phyloP scores from a whole-genome alignment of 2,329 filamentous ascomycete species.

The Xylariaceae sp. region DNA sequence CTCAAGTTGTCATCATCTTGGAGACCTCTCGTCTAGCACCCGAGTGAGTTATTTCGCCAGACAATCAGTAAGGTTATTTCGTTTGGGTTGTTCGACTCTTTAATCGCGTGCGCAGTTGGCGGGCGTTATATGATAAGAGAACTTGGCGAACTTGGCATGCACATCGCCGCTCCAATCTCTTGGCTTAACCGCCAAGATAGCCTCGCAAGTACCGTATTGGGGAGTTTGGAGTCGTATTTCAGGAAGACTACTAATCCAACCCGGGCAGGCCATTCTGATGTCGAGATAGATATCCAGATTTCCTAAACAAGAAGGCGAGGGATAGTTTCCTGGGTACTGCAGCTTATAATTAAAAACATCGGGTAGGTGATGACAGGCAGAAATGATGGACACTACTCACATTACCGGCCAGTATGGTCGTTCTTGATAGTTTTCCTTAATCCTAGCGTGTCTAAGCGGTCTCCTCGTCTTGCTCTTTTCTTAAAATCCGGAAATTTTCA shows the following conservation, averaged over 20 bases:
- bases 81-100: background rate
- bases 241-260: constrained; percentile 22
- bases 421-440: background rate
- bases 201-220: constrained; percentile 15
- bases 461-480: background rate
- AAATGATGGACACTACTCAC: background rate
- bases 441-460: background rate
- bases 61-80: background rate
- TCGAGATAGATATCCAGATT: constrained; percentile 10
- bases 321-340: no score
- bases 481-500: background rate
- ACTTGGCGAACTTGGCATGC: constrained; percentile 24
- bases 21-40: no score
- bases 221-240: constrained; percentile 9
- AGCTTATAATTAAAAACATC: no score
- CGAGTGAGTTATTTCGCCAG: background rate
- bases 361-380: no score
- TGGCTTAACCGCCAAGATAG: constrained; percentile 9
- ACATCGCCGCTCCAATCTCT: background rate
- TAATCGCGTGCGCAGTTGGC: background rate
- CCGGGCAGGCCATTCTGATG: constrained; percentile 22
- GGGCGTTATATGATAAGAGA: constrained; percentile 23
- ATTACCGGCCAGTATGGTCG: background rate
- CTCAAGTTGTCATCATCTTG: no score
- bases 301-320: constrained; percentile 28